A percentile compares a stretch with the other conserved stretches of the same genome.
Evolutionary conservation across 2,329 filamentous ascomycete species (phyloP).

Genomic region (Thelonectria olida): DNA sequence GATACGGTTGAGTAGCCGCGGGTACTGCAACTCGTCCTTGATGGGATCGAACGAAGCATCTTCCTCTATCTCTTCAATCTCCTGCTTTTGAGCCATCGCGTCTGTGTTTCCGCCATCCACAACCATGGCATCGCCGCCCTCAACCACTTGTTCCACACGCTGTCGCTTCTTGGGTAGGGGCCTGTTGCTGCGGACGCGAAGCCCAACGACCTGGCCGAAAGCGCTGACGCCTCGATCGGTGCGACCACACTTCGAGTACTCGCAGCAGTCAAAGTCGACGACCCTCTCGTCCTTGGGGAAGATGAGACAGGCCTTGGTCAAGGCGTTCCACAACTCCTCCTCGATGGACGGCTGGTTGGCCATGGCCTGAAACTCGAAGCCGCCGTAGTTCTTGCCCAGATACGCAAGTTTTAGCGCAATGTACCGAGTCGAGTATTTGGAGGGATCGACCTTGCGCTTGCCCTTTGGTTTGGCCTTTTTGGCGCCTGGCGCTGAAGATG

Average conservation of each 20-base stretch:
- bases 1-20: constrained; percentile 83
- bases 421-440: constrained; percentile 81
- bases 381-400: constrained; percentile 89
- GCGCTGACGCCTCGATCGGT: constrained; percentile 95
- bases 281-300: constrained; percentile 70
- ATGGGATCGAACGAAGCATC: constrained; percentile 68
- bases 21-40: constrained; percentile 84
- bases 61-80: constrained; percentile 27
- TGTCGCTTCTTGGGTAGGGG: constrained; percentile 58
- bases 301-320: constrained; percentile 84
- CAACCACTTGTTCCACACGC: constrained; percentile 32
- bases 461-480: constrained; percentile 49
- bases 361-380: constrained; percentile 85
- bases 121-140: constrained; percentile 36
- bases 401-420: constrained; percentile 96
- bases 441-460: constrained; percentile 75
- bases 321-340: constrained; percentile 91
- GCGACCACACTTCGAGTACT: constrained; percentile 94
- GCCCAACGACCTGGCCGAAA: constrained; percentile 92
- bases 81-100: constrained; percentile 18
- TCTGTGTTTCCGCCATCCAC: constrained; percentile 24
- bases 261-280: constrained; percentile 83
- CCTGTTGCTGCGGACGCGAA: constrained; percentile 82
- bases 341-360: constrained; percentile 84
- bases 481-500: constrained; percentile 2